Percentiles rank a stretch among this genome's conserved stretches.
These are phyloP conservation scores for Trifolium fragiferum DNA, from an alignment of 306 rosid genomes.

Conservation along the genomic window DNA sequence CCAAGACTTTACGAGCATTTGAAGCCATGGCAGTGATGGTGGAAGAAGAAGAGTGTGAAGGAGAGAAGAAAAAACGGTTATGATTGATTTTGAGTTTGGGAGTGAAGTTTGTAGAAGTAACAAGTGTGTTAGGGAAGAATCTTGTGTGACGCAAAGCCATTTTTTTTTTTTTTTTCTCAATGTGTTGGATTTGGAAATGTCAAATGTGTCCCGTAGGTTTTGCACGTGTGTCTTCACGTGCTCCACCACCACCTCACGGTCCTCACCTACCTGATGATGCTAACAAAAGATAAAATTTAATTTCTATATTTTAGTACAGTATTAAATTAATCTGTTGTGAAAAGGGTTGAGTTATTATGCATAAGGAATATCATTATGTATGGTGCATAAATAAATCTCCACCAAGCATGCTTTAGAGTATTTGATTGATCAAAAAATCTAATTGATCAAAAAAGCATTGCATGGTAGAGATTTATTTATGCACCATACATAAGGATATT, in stretches of 20 bases:
- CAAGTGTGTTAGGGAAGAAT: slow-evolving; percentile 30
- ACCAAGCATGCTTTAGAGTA: too few species aligned
- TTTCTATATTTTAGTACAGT: too few species aligned
- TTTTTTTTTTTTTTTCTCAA: background rate
- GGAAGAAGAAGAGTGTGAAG: slow-evolving; percentile 13
- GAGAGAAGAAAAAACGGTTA: slow-evolving; percentile 14
- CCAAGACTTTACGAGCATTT: slow-evolving; percentile 55
- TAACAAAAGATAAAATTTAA: too few species aligned
- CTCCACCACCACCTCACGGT: background rate
- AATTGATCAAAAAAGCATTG: too few species aligned
- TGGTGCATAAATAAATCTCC: too few species aligned
- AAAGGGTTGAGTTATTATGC: too few species aligned
- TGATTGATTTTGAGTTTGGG: slow-evolving; percentile 30
- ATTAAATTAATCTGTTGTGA: too few species aligned
- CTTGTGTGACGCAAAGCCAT: slow-evolving; percentile 56
- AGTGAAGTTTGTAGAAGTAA: slow-evolving; percentile 33
- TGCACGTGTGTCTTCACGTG: background rate
- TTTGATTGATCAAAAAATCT: too few species aligned
- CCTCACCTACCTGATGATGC: too few species aligned
- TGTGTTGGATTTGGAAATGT: background rate
- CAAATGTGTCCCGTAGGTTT: background rate
- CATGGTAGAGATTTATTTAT: too few species aligned
- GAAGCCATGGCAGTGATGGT: slow-evolving; percentile 30
- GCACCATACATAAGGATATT: too few species aligned
- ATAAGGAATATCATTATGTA: too few species aligned